Evolutionary conservation across 2,329 filamentous ascomycete species (phyloP).

Genomic region (Paraphaeosphaeria sporulosa): DNA sequence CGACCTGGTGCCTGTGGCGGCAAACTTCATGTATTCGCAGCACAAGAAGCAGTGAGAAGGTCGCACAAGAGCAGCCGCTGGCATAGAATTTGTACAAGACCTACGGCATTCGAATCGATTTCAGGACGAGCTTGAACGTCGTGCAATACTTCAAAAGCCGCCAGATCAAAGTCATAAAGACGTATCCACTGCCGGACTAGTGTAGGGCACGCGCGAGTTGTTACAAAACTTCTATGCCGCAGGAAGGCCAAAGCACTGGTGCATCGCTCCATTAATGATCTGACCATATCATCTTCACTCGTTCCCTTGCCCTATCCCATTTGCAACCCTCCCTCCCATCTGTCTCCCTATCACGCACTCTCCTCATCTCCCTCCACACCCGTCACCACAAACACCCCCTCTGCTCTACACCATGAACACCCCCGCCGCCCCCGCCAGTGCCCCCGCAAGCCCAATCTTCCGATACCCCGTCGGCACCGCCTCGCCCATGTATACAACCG

Average conservation of each 20-base stretch:
- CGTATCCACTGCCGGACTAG: too few species aligned
- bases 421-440: slow-evolving; percentile 20
- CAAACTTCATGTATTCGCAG: slow-evolving; percentile 57
- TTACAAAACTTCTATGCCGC: too few species aligned
- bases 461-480: slow-evolving; percentile 17
- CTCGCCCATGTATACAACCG: slow-evolving; percentile 8
- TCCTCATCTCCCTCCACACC: neutral
- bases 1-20: slow-evolving; percentile 55
- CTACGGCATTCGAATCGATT: neutral
- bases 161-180: too few species aligned
- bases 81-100: too few species aligned
- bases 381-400: too few species aligned
- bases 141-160: too few species aligned
- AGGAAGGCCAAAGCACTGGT: neutral
- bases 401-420: slow-evolving; percentile 13
- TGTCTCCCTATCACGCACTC: neutral
- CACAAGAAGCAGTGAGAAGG: slow-evolving; percentile 58
- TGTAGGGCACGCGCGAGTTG: too few species aligned
- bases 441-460: slow-evolving; percentile 22
- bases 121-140: too few species aligned
- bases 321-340: neutral
- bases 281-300: neutral
- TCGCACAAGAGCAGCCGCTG: neutral
- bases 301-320: neutral
- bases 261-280: neutral